Percentiles rank a stretch among this genome's conserved stretches.
phyloP scores from a whole-genome alignment of 352 stramenopile species.

The Blastocystis sp. region DNA sequence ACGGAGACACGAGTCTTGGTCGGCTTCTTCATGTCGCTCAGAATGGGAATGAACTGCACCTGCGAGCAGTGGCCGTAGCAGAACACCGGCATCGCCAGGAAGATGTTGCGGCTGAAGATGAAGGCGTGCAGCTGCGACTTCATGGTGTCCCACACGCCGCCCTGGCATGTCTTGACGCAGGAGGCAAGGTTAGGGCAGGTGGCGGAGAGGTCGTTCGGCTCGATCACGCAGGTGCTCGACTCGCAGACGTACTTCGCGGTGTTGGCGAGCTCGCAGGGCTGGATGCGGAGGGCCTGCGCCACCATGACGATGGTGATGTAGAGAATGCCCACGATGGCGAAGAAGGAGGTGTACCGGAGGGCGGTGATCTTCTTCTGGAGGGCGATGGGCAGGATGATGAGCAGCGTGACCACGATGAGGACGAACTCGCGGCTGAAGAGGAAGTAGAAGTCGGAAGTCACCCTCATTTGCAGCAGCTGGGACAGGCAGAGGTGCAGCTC shows the following conservation, averaged over 20 bases:
- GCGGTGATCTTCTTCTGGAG: constrained; percentile 67
- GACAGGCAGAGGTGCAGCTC: constrained; percentile 37
- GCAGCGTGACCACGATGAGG: constrained; percentile 57
- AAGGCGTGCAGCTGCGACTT: constrained; percentile 37
- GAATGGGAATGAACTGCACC: constrained; percentile 68
- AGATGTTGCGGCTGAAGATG: constrained; percentile 65
- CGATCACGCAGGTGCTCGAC: constrained; percentile 33
- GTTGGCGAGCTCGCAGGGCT: constrained; percentile 36
- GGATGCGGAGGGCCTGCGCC: neutral
- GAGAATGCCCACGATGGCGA: constrained; percentile 55
- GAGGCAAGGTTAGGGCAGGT: neutral
- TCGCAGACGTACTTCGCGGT: constrained; percentile 50
- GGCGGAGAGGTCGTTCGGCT: constrained; percentile 5
- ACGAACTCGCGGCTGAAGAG: constrained; percentile 51
- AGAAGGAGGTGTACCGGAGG: constrained; percentile 63
- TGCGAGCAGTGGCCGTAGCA: constrained; percentile 68
- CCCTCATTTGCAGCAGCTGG: constrained; percentile 2
- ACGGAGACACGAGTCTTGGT: constrained; percentile 35
- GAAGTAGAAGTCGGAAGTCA: constrained; percentile 12
- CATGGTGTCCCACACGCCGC: constrained; percentile 25
- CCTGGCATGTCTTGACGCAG: constrained; percentile 47
- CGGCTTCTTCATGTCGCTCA: constrained; percentile 50
- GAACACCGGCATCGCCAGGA: constrained; percentile 63
- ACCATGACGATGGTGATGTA: constrained; percentile 68
- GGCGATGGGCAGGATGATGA: constrained; percentile 45